A percentile compares a stretch with the other conserved stretches of the same genome.
Evolutionary conservation across 1,284 basidiomycete genomes (phyloP).

Genomic region (Gomphus bonarii): DNA sequence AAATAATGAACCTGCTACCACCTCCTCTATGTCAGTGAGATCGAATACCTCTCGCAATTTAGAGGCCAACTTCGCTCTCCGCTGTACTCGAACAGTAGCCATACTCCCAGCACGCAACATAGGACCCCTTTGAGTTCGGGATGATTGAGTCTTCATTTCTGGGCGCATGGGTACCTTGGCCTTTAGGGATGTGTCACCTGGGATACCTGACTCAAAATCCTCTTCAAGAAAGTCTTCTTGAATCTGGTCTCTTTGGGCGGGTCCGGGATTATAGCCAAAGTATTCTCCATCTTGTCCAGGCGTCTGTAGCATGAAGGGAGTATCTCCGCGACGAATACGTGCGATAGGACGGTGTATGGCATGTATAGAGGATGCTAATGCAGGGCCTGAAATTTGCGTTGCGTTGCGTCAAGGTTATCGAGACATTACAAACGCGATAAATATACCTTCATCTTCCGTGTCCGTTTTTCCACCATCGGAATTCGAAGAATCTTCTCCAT

Average conservation of each 20-base stretch:
- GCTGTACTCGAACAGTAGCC: constrained; percentile 58
- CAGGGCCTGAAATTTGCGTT: constrained; percentile 15
- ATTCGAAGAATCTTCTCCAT: constrained; percentile 47
- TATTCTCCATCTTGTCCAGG: constrained; percentile 23
- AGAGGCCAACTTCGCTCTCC: constrained; percentile 65
- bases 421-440: constrained; percentile 1
- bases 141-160: neutral
- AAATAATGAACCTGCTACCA: constrained; percentile 56
- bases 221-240: constrained; percentile 49
- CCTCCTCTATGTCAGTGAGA: constrained; percentile 68
- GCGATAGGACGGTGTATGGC: constrained; percentile 77
- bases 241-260: constrained; percentile 14
- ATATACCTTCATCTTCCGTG: constrained; percentile 18
- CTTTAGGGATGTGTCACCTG: neutral
- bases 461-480: constrained; percentile 45
- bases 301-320: constrained; percentile 21
- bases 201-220: constrained; percentile 36
- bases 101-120: constrained; percentile 48
- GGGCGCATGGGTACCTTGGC: neutral
- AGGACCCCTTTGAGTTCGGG: neutral
- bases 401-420: constrained; percentile 1
- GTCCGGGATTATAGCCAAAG: constrained; percentile 1
- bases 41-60: constrained; percentile 84
- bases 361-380: constrained; percentile 71
- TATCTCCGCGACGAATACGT: constrained; percentile 42